Evolutionary conservation across 2,329 filamentous ascomycete genomes (phyloP).

Genomic region (Escovopsis weberi): DNA sequence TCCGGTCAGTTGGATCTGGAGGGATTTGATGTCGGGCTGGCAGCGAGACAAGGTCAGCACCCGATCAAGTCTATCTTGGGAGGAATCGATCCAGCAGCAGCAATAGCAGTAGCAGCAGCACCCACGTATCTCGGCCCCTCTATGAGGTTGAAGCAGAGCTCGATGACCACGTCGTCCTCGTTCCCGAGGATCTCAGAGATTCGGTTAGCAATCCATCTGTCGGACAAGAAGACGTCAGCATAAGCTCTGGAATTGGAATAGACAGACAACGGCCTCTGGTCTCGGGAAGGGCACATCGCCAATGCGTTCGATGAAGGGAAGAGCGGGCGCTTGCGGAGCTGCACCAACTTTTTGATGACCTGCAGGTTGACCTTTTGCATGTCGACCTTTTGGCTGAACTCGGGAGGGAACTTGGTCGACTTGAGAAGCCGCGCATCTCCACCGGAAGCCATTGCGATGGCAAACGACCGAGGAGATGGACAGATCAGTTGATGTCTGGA

Average conservation of each 20-base stretch:
- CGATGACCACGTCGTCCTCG: conserved; percentile 92
- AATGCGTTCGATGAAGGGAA: too few species aligned
- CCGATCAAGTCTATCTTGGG: conserved; percentile 9
- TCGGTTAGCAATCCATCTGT: conserved; percentile 82
- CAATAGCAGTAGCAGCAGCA: conserved; percentile 5
- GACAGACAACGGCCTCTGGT: too few species aligned
- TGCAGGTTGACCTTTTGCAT: conserved; percentile 94
- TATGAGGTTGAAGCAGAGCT: conserved; percentile 56
- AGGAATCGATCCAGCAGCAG: neutral
- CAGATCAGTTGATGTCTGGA: too few species aligned
- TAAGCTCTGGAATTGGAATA: too few species aligned
- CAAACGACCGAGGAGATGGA: too few species aligned
- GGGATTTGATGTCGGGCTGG: conserved; percentile 86
- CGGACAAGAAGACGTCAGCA: conserved; percentile 5
- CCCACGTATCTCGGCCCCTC: conserved; percentile 62
- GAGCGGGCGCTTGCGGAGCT: conserved; percentile 1
- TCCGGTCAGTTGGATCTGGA: conserved; percentile 88
- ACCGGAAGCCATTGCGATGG: conserved; percentile 54
- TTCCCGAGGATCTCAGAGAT: conserved; percentile 79
- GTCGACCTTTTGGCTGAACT: conserved; percentile 93
- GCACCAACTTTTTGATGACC: conserved; percentile 84
- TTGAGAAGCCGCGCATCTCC: conserved; percentile 82
- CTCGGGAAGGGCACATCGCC: too few species aligned
- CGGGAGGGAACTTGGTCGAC: conserved; percentile 83
- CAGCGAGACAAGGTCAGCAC: conserved; percentile 8